These are phyloP conservation scores for Glarea lozoyensis DNA, from an alignment of 495 filamentous ascomycete genomes.

Conservation along the genomic window DNA sequence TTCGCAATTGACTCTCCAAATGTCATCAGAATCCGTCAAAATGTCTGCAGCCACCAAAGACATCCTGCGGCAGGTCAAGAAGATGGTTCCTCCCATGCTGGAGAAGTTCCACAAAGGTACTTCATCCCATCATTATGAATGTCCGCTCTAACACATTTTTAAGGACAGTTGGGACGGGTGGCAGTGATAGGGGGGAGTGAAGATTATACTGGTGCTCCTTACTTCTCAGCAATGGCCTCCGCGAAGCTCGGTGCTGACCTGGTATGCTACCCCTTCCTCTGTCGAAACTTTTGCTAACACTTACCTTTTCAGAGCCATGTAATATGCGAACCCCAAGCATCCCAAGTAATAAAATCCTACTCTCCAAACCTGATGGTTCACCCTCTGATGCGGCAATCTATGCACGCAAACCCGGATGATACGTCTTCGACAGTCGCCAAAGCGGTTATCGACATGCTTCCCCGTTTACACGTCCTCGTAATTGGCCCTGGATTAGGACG, in stretches of 20 bases:
- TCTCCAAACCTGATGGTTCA: slow-evolving; percentile 99
- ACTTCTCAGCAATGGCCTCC: slow-evolving; percentile 95
- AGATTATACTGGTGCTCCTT: slow-evolving; percentile 95
- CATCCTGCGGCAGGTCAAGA: slow-evolving; percentile 72
- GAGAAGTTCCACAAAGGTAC: slow-evolving; percentile 95
- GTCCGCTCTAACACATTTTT: slow-evolving; percentile 7
- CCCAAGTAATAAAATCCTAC: slow-evolving; percentile 89
- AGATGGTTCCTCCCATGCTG: slow-evolving; percentile 89
- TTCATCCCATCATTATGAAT: background rate
- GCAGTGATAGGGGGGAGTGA: slow-evolving; percentile 92
- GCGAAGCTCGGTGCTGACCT: slow-evolving; percentile 82
- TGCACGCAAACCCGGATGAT: slow-evolving; percentile 37
- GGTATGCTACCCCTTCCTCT: slow-evolving; percentile 34
- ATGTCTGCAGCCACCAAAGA: slow-evolving; percentile 50
- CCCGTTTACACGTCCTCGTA: slow-evolving; percentile 84
- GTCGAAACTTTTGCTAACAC: background rate
- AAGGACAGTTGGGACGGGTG: slow-evolving; percentile 86
- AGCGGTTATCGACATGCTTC: slow-evolving; percentile 72
- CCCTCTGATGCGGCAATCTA: slow-evolving; percentile 77
- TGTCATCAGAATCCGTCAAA: slow-evolving; percentile 13
- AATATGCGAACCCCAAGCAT: slow-evolving; percentile 86
- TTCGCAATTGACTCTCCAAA: too few relatives aligned
- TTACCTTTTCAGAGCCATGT: slow-evolving; percentile 66
- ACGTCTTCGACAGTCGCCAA: slow-evolving; percentile 51
- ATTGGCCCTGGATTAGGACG: slow-evolving; percentile 89